These are phyloP conservation scores for Marchantia paleacea DNA, from an alignment of 225 moss, liverwort and hornwort genomes.

Conservation along the genomic window DNA sequence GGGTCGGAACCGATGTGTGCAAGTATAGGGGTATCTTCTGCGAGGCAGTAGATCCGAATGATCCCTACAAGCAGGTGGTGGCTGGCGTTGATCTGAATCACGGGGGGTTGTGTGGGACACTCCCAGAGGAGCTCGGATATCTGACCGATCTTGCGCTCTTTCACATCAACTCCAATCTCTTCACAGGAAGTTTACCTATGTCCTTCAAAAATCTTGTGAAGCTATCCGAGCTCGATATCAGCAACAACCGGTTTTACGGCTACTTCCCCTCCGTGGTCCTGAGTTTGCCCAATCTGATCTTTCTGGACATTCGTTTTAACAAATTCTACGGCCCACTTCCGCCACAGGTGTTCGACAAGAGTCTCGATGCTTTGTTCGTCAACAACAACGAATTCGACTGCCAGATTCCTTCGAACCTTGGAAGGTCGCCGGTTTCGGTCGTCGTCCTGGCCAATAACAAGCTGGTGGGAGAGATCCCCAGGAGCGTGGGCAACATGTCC, in stretches of 20 bases:
- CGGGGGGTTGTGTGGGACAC: slow-evolving; percentile 43
- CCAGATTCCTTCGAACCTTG: slow-evolving; percentile 62
- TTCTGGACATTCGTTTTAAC: slow-evolving; percentile 79
- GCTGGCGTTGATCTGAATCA: slow-evolving; percentile 82
- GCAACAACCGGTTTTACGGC: slow-evolving; percentile 70
- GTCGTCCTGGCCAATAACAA: slow-evolving; percentile 78
- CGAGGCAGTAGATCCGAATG: slow-evolving; percentile 36
- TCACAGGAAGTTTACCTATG: slow-evolving; percentile 54
- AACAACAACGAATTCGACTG: slow-evolving; percentile 76
- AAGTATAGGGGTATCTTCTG: slow-evolving; percentile 75
- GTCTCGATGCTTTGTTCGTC: slow-evolving; percentile 76
- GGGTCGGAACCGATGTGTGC: slow-evolving; percentile 79
- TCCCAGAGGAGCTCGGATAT: slow-evolving; percentile 62
- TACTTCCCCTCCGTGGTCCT: slow-evolving; percentile 53
- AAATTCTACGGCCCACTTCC: slow-evolving; percentile 62
- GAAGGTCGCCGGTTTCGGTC: slow-evolving; percentile 63
- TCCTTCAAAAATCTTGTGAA: slow-evolving; percentile 47
- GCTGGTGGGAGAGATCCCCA: slow-evolving; percentile 50
- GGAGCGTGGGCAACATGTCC: slow-evolving; percentile 43
- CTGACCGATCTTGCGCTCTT: slow-evolving; percentile 66
- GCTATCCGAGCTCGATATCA: slow-evolving; percentile 74
- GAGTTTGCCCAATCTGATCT: slow-evolving; percentile 47
- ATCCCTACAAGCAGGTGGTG: slow-evolving; percentile 49
- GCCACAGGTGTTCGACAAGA: slow-evolving; percentile 51
- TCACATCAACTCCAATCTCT: slow-evolving; percentile 78